These are phyloP conservation scores for Eragrostis nindensis DNA, from an alignment of 176 grass and related monocot genomes.

Conservation along the genomic window DNA sequence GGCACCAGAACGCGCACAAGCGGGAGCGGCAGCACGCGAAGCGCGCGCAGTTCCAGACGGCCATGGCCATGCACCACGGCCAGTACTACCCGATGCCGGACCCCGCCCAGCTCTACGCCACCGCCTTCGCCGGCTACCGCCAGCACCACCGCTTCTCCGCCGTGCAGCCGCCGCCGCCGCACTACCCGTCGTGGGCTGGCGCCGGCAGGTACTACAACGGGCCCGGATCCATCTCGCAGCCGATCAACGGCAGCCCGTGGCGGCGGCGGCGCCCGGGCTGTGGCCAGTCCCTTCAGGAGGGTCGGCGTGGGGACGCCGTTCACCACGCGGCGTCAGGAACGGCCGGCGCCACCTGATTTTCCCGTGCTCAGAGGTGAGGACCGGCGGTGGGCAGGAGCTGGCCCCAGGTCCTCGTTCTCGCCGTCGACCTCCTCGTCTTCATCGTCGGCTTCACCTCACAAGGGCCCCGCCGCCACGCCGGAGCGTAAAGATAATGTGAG, in stretches of 20 bases:
- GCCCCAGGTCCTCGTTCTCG: constrained; percentile 40
- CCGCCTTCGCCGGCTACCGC: constrained; percentile 39
- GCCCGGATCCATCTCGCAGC: constrained; percentile 63
- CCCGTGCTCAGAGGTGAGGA: constrained; percentile 34
- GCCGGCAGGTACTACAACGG: constrained; percentile 57
- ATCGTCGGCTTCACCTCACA: constrained; percentile 43
- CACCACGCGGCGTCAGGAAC: constrained; percentile 23
- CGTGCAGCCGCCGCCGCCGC: constrained; percentile 32
- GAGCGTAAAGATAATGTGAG: constrained; percentile 63
- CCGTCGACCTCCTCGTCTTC: constrained; percentile 49
- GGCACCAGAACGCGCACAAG: constrained; percentile 94
- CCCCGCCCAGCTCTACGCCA: constrained; percentile 37
- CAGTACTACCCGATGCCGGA: constrained; percentile 29
- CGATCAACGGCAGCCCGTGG: constrained; percentile 66
- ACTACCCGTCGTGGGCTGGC: constrained; percentile 72
- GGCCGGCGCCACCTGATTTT: neutral
- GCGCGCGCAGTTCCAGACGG: constrained; percentile 71
- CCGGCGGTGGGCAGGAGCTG: constrained; percentile 19
- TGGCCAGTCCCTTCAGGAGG: constrained; percentile 36
- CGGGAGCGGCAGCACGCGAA: constrained; percentile 80
- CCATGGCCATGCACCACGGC: constrained; percentile 57
- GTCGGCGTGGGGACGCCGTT: constrained; percentile 24
- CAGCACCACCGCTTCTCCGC: constrained; percentile 41
- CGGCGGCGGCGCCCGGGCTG: constrained; percentile 36
- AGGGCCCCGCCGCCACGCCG: constrained; percentile 12